These are phyloP conservation scores for Ramaria sp. DNA, from an alignment of 768 basidiomycete species.

Conservation along the genomic window DNA sequence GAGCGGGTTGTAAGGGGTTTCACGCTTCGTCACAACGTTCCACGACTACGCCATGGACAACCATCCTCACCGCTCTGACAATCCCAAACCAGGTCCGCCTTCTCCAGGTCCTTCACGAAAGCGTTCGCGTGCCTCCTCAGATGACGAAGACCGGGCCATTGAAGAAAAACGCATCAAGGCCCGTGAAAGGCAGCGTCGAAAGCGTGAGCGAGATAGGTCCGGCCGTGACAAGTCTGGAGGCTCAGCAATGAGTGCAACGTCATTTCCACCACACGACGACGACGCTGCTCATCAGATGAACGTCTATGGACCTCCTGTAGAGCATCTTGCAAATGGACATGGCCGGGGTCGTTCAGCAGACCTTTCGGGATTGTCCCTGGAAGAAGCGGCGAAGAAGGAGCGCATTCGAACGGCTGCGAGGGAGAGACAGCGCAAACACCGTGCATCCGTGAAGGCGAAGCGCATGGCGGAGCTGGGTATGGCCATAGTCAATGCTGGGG, in stretches of 20 bases:
- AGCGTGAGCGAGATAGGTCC: slow-evolving; percentile 60
- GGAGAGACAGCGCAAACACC: slow-evolving; percentile 77
- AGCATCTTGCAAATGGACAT: slow-evolving; percentile 4
- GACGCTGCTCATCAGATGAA: background rate
- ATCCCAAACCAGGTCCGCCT: background rate
- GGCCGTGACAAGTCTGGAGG: slow-evolving; percentile 3
- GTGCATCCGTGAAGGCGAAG: slow-evolving; percentile 63
- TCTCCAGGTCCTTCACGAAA: background rate
- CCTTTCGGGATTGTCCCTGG: slow-evolving; percentile 28
- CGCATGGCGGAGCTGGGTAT: slow-evolving; percentile 77
- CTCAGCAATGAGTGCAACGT: background rate
- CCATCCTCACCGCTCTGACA: background rate
- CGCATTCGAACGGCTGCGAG: slow-evolving; percentile 66
- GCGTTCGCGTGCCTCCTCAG: slow-evolving; percentile 6
- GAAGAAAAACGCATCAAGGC: slow-evolving; percentile 73
- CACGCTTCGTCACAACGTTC: slow-evolving; percentile 11
- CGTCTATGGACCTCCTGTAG: slow-evolving; percentile 2
- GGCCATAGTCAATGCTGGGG: slow-evolving; percentile 48
- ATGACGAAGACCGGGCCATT: slow-evolving; percentile 2
- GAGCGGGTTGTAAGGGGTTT: background rate
- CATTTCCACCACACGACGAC: slow-evolving; percentile 4
- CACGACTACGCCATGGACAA: slow-evolving; percentile 5
- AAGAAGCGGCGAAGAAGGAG: slow-evolving; percentile 59
- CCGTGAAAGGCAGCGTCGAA: slow-evolving; percentile 73
- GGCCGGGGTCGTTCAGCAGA: background rate